Base-by-base conservation (phyloP, 805 yeast species). In the Candida broadrunensis region DNA sequence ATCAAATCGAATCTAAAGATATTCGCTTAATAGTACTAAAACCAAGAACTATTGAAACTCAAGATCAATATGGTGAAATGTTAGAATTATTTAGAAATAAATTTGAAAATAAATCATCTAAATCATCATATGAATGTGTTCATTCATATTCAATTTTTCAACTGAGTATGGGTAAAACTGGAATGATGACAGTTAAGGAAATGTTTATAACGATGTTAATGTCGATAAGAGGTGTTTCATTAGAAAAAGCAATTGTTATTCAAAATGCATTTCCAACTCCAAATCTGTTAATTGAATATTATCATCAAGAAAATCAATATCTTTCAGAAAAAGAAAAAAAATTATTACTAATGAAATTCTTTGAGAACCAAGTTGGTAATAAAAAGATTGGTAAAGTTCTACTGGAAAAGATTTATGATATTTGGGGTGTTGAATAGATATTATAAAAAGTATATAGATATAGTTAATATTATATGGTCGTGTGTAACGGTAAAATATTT, bases 221-320 rank as follows among this genome's bases (percentile, higher is more conserved):
- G 84, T 77, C 89, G 2, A 74, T 85, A 2, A 75, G 78, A 45
- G 99, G 98, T 0, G 71, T 93, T 1, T 80, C 96, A 0, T 63
- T 87, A 23, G 97, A 91, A 47, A 88, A 86, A 56, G 99, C 99
- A 0, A 55, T 80, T 8, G 78, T 79, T 6, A 80, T 93, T 8
- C 97, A 90, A 60, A 67, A 68, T 15, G 57, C 72, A 32, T 93
- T 72, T 54, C 79, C 80, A 2, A 90, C 97, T 0, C 93, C 97
- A 0, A 64, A 65, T 26, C 57, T 54, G 15, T 67, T 91, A n/a
- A 56, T 83, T 11, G 67, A 70, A 16, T 78, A 73, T 9, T 85
- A 67, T 49, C 64, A 50, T 11, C 35, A 35, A 2, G 60, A 55
- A 16, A 54, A 58, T 29, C 33, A 31, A 4, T 44, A 49, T 18